phyloP scores from a whole-genome alignment of 2,329 filamentous ascomycete species.

The Aureobasidium musti region DNA sequence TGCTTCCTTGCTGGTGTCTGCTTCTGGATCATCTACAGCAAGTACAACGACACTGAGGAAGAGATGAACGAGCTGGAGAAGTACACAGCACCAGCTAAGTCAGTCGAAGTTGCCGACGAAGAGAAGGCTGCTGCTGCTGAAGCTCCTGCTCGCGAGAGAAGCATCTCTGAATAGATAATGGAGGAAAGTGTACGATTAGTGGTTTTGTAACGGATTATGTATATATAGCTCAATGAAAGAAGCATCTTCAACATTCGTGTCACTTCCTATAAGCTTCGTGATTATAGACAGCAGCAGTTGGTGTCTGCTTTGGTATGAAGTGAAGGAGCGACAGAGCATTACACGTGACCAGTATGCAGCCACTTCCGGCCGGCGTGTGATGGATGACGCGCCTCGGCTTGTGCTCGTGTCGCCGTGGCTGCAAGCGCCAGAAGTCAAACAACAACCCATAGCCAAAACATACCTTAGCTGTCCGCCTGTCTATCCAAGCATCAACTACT shows the following conservation, averaged over 20 bases:
- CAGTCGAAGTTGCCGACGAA: neutral
- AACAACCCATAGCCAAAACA: neutral
- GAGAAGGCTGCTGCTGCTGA: constrained; percentile 15
- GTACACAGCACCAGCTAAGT: constrained; percentile 15
- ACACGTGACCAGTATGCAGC: constrained; percentile 6
- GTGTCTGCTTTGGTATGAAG: no score
- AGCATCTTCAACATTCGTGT: neutral
- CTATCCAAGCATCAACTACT: constrained; percentile 15
- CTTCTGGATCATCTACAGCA: constrained; percentile 40
- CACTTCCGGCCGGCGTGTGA: neutral
- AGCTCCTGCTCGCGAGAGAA: constrained; percentile 16
- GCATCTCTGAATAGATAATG: constrained; percentile 1
- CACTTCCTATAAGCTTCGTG: neutral
- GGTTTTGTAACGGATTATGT: constrained; percentile 25
- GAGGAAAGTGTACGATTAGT: neutral
- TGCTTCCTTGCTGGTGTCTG: constrained; percentile 33
- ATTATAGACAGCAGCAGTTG: no score
- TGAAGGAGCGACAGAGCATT: neutral
- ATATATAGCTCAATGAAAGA: constrained; percentile 8
- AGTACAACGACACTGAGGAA: constrained; percentile 54
- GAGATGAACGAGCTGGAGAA: constrained; percentile 53
- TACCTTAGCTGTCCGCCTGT: neutral
- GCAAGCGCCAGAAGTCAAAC: constrained; percentile 6
- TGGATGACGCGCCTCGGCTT: constrained; percentile 13
- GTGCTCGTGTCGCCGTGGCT: constrained; percentile 17